A percentile compares a stretch with the other conserved stretches of the same genome.
phyloP scores from a whole-genome alignment of 371 early-diverging fungal genomes.

The Synchytrium microbalum region DNA sequence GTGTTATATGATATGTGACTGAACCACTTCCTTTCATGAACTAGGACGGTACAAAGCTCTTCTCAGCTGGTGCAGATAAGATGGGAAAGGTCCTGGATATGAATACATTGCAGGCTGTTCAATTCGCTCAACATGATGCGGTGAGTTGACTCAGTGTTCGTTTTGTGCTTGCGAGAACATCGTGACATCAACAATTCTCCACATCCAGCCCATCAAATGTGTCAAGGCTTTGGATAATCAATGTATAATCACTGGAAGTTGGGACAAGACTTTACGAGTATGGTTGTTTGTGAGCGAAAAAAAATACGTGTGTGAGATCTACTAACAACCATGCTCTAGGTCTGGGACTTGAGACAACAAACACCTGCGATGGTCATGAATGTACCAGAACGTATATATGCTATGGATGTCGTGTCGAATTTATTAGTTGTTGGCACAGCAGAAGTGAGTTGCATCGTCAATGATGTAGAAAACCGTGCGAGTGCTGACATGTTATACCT shows the following conservation, averaged over 20 bases:
- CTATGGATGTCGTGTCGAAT: constrained; percentile 72
- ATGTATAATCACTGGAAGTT: constrained; percentile 82
- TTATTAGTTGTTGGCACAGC: constrained; percentile 76
- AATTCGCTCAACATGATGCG: constrained; percentile 77
- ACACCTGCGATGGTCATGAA: constrained; percentile 62
- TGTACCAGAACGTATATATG: constrained; percentile 77
- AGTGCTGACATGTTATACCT: constrained; percentile 20
- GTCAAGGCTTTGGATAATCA: constrained; percentile 60
- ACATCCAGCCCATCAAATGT: no score
- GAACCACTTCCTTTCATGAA: constrained; percentile 16
- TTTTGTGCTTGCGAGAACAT: no score
- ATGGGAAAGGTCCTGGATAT: constrained; percentile 73
- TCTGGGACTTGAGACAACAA: constrained; percentile 83
- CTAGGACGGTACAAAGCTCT: constrained; percentile 79
- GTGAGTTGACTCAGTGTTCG: no score
- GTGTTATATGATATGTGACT: constrained; percentile 32
- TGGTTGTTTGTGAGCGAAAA: neutral
- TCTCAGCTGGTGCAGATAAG: constrained; percentile 83
- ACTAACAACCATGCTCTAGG: constrained; percentile 37
- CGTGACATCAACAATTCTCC: no score
- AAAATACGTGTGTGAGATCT: neutral
- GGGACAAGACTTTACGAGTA: constrained; percentile 92
- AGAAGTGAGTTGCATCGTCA: constrained; percentile 67
- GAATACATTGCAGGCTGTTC: constrained; percentile 61
- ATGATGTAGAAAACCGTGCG: constrained; percentile 71